These are phyloP conservation scores for Corinectria fuckeliana DNA, from an alignment of 2,329 filamentous ascomycete species.

Conservation along the genomic window DNA sequence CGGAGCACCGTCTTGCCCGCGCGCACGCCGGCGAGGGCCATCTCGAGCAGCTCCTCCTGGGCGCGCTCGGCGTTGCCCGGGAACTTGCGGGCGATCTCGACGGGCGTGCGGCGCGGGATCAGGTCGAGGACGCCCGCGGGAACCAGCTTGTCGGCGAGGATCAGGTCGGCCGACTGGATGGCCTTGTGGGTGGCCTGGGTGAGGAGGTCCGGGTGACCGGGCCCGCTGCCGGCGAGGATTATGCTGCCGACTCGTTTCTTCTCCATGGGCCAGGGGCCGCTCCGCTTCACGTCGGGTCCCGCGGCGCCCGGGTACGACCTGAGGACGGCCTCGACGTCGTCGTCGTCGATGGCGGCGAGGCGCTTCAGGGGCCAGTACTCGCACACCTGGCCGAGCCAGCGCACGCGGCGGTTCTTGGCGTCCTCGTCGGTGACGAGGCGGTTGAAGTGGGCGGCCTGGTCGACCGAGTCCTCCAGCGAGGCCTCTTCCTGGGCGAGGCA, in stretches of 20 bases:
- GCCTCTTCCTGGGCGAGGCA: slow-evolving; percentile 53
- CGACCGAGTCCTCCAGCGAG: slow-evolving; percentile 68
- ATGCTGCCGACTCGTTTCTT: slow-evolving; percentile 66
- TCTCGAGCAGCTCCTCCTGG: slow-evolving; percentile 84
- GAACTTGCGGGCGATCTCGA: slow-evolving; percentile 95
- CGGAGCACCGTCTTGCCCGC: slow-evolving; percentile 81
- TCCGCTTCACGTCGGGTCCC: slow-evolving; percentile 31
- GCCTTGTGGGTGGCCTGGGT: slow-evolving; percentile 83
- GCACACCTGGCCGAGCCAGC: slow-evolving; percentile 95
- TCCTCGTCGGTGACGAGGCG: slow-evolving; percentile 78
- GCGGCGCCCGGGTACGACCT: slow-evolving; percentile 65
- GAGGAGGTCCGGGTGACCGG: slow-evolving; percentile 89
- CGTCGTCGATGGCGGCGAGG: slow-evolving; percentile 79
- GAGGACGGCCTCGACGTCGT: slow-evolving; percentile 80
- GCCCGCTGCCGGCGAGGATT: slow-evolving; percentile 89
- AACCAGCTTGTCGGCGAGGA: slow-evolving; percentile 86
- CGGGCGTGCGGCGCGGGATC: slow-evolving; percentile 85
- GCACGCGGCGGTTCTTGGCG: slow-evolving; percentile 78
- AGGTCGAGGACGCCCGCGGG: slow-evolving; percentile 85
- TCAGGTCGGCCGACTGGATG: slow-evolving; percentile 76
- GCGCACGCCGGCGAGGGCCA: slow-evolving; percentile 71
- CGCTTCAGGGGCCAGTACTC: slow-evolving; percentile 96
- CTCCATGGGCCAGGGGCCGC: slow-evolving; percentile 21
- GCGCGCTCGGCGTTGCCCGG: slow-evolving; percentile 95
- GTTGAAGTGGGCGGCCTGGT: slow-evolving; percentile 86